Base-by-base conservation (phyloP, 2,329 filamentous ascomycete genomes). In the Hymenoscyphus fructigenus region DNA sequence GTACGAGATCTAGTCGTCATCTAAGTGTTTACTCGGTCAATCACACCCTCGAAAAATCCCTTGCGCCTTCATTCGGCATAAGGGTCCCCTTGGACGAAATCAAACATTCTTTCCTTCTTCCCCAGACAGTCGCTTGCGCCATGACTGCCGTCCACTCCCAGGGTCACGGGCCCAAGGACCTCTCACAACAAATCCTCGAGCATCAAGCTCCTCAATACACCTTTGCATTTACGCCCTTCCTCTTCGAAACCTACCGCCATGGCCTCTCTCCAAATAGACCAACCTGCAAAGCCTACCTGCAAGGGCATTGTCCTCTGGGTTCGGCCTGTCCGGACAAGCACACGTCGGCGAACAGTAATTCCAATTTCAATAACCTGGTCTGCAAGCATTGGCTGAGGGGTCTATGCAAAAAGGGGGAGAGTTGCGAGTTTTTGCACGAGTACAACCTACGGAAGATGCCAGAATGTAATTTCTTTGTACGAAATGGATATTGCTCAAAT, bases 371-470 rank as follows among this genome's bases (percentile, higher is more conserved):
- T 80, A 91, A 86, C 75, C 87, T 98, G 17, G 94, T 99, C 67
- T 99, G 95, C 87, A 99, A 99, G 82, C 95, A 98, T 83, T 98
- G 95, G 89, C 88, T 98, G 75, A 91, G 96, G 69, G 94, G 93
- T 0, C 87, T 99, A 23, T 99, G 95, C 84, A 99, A 99, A 77
- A 98, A 98, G 80, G 95, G 94, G 73, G 90, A 97, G 75, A 87
- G 88, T 71, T 99, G 95, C 87, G 95, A 99, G 81, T 99, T 98
- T 75, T 83, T 98, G 59, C 95, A 99, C 83, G 95, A 98, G 80
- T 99, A 97, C 83, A 98, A 99, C 80, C 85, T 99, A 71, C 89
- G 95, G 69, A 93, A 95, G 78, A 98, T 98, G 92, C 93, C 95
- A 68, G 95, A 98, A 81, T 99, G 95, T 81, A 96, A 96, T 75